These are phyloP conservation scores for Akanthomyces muscarius DNA, from an alignment of 2,329 filamentous ascomycete species.

Conservation along the genomic window DNA sequence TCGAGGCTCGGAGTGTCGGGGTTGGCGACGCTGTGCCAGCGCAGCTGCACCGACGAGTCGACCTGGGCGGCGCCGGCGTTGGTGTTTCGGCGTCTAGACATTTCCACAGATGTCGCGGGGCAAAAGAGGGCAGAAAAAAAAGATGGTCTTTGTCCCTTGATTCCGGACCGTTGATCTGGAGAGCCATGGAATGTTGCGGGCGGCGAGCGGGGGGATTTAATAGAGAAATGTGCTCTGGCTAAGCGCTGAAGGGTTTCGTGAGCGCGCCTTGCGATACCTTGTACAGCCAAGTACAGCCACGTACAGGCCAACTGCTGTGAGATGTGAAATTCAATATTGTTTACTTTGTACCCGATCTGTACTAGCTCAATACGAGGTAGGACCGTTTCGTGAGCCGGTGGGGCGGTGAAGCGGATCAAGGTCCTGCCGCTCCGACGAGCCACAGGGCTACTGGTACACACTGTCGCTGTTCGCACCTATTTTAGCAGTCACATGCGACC, in stretches of 20 bases:
- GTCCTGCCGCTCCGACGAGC: not conserved
- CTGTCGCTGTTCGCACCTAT: not conserved
- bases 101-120: slow-evolving; percentile 15
- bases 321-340: slow-evolving; percentile 11
- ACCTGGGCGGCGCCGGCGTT: slow-evolving; percentile 13
- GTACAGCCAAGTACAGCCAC: not conserved
- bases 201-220: not conserved
- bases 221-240: not conserved
- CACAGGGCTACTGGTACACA: not conserved
- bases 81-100: slow-evolving; percentile 15
- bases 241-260: not conserved
- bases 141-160: not conserved
- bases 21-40: slow-evolving; percentile 35
- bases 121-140: slow-evolving; percentile 1
- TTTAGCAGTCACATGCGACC: not conserved
- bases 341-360: slow-evolving; percentile 18
- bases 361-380: slow-evolving; percentile 5
- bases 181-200: slow-evolving; percentile 9
- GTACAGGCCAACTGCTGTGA: not conserved
- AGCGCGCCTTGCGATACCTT: not conserved
- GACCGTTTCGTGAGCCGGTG: not conserved
- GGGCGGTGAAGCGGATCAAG: not conserved
- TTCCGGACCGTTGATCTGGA: not conserved
- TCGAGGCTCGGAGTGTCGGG: slow-evolving; percentile 38
- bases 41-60: slow-evolving; percentile 29